A percentile compares a stretch with the other conserved stretches of the same genome.
Evolutionary conservation across 129 eudicot species (phyloP).

Genomic region (Escallonia herrerae): DNA sequence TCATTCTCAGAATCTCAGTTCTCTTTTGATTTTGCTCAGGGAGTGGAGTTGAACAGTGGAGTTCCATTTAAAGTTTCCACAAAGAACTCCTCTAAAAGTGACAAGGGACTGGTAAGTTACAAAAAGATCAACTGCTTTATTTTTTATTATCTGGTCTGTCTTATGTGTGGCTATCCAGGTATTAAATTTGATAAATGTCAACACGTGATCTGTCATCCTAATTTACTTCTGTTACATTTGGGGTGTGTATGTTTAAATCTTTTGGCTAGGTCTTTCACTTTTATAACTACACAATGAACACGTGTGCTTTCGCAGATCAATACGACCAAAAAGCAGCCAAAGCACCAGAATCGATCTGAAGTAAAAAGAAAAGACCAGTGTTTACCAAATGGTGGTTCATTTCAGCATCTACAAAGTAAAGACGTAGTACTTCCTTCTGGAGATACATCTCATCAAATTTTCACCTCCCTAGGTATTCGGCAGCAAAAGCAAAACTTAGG

Average conservation of each 20-base stretch:
- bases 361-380: slow-evolving; percentile 32
- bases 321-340: slow-evolving; percentile 29
- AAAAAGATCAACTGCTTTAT: background rate
- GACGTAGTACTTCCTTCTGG: slow-evolving; percentile 21
- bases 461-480: slow-evolving; percentile 22
- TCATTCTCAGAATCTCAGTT: background rate
- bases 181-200: background rate
- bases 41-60: slow-evolving; percentile 6
- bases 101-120: slow-evolving; percentile 8
- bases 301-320: slow-evolving; percentile 18
- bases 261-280: background rate
- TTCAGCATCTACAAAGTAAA: slow-evolving; percentile 23
- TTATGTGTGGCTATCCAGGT: no score
- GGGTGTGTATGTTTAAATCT: background rate
- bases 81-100: background rate
- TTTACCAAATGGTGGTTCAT: slow-evolving; percentile 25
- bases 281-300: background rate
- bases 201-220: background rate
- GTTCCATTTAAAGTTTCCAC: background rate
- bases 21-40: background rate
- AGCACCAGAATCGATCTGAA: slow-evolving; percentile 35
- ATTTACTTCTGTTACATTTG: background rate
- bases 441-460: slow-evolving; percentile 22
- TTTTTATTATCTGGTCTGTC: background rate
- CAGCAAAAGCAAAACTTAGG: slow-evolving; percentile 31